These are phyloP conservation scores for Esteya vermicola DNA, from an alignment of 2,329 filamentous ascomycete species.

Conservation along the genomic window DNA sequence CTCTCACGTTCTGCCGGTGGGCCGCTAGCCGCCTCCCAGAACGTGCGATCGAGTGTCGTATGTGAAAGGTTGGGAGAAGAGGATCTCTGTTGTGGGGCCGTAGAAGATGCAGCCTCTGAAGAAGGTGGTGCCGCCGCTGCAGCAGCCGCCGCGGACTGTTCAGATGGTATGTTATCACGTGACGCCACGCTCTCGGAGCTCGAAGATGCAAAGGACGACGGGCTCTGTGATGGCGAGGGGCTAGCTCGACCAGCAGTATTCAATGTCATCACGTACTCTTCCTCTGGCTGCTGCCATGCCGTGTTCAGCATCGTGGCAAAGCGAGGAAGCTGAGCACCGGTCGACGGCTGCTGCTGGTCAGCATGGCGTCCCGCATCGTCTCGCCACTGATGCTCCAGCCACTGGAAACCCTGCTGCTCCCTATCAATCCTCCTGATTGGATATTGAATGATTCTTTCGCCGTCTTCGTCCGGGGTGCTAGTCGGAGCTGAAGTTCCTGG, in stretches of 20 bases:
- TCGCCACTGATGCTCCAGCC: not conserved
- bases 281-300: not conserved
- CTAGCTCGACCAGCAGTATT: not conserved
- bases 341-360: not conserved
- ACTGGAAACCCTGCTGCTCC: not conserved
- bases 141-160: not conserved
- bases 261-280: not conserved
- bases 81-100: no score
- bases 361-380: not conserved
- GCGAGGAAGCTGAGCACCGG: not conserved
- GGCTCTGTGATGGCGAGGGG: not conserved
- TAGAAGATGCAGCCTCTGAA: no score
- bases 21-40: not conserved
- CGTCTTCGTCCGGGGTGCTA: no score
- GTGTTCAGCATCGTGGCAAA: not conserved
- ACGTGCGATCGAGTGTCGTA: not conserved
- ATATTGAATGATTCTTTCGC: no score
- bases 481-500: not conserved
- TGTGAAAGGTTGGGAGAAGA: not conserved
- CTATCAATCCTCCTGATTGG: no score
- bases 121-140: not conserved
- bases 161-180: not conserved
- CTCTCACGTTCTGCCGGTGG: not conserved
- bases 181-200: not conserved
- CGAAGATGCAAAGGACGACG: not conserved